phyloP scores from a whole-genome alignment of 2,329 filamentous ascomycete species.

The Fusarium globosum region DNA sequence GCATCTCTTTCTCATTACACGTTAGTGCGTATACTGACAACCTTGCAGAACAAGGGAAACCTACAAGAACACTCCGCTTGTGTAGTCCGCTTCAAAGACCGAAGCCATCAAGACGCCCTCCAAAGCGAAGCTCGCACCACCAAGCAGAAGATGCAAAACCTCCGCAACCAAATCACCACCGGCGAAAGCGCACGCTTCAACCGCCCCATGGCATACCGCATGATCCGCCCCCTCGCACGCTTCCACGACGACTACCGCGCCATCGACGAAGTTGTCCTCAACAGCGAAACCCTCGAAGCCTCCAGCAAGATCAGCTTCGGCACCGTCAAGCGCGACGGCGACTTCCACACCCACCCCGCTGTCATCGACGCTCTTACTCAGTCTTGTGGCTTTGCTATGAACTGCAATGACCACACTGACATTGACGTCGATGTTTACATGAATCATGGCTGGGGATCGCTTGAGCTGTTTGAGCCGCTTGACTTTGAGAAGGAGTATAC shows the following conservation, averaged over 20 bases:
- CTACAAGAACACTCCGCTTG: constrained; percentile 31
- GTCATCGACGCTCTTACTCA: constrained; percentile 37
- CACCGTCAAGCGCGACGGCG: constrained; percentile 24
- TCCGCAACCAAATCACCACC: constrained; percentile 23
- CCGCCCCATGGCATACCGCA: constrained; percentile 38
- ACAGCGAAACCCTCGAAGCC: constrained; percentile 33
- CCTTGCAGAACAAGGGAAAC: background rate
- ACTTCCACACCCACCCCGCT: constrained; percentile 37
- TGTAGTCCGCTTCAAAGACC: constrained; percentile 28
- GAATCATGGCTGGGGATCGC: constrained; percentile 37
- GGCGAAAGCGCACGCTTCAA: constrained; percentile 35
- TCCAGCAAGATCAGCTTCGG: constrained; percentile 32
- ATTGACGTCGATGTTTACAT: constrained; percentile 36
- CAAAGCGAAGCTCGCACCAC: background rate
- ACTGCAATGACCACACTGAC: constrained; percentile 38
- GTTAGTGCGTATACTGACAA: rapidly evolving
- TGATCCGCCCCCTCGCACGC: constrained; percentile 33
- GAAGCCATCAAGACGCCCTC: constrained; percentile 9
- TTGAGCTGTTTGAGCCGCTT: constrained; percentile 32
- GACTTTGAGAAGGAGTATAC: constrained; percentile 38
- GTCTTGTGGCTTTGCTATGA: constrained; percentile 40
- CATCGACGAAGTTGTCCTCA: constrained; percentile 36
- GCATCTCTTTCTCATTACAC: rapidly evolving
- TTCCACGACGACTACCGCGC: constrained; percentile 40
- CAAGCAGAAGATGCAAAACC: constrained; percentile 29